phyloP scores from a whole-genome alignment of 2,329 filamentous ascomycete genomes.

The Camptophora hylomeconis region DNA sequence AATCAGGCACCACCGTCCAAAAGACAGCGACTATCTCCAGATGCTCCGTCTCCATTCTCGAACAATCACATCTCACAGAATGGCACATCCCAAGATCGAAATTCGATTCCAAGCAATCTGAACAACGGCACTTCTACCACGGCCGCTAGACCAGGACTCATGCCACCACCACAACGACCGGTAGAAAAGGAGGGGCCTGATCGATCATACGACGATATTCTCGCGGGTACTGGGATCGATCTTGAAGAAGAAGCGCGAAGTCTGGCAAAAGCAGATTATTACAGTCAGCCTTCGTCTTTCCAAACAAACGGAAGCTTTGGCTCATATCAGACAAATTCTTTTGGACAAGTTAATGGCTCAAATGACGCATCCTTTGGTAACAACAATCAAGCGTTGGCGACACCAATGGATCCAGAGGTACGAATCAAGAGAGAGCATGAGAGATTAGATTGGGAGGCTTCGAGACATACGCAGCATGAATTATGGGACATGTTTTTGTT shows the following conservation, averaged over 20 bases:
- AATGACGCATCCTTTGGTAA: no score
- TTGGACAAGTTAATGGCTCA: no score
- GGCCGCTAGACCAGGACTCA: slow-evolving; percentile 31
- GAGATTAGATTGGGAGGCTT: slow-evolving; percentile 50
- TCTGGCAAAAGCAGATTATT: slow-evolving; percentile 11
- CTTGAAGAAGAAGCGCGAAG: slow-evolving; percentile 14
- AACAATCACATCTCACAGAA: slow-evolving; percentile 24
- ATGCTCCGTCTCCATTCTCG: slow-evolving; percentile 49
- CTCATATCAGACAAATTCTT: no score
- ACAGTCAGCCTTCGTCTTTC: not conserved
- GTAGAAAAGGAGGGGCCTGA: slow-evolving; percentile 17
- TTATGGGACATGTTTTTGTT: slow-evolving; percentile 61
- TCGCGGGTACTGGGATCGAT: slow-evolving; percentile 12
- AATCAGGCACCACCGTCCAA: slow-evolving; percentile 53
- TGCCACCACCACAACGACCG: slow-evolving; percentile 52
- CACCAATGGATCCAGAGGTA: slow-evolving; percentile 32
- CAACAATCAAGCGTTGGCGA: no score
- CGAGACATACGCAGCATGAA: slow-evolving; percentile 54
- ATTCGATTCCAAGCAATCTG: slow-evolving; percentile 20
- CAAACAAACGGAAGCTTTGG: not conserved
- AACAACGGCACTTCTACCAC: slow-evolving; percentile 44
- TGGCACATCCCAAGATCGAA: slow-evolving; percentile 13
- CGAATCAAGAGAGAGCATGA: slow-evolving; percentile 51
- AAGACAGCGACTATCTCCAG: slow-evolving; percentile 57
- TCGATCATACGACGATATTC: slow-evolving; percentile 3